Conservation (phyloP, 305 asterid genomes). For the Fraxinus greggii region DNA sequence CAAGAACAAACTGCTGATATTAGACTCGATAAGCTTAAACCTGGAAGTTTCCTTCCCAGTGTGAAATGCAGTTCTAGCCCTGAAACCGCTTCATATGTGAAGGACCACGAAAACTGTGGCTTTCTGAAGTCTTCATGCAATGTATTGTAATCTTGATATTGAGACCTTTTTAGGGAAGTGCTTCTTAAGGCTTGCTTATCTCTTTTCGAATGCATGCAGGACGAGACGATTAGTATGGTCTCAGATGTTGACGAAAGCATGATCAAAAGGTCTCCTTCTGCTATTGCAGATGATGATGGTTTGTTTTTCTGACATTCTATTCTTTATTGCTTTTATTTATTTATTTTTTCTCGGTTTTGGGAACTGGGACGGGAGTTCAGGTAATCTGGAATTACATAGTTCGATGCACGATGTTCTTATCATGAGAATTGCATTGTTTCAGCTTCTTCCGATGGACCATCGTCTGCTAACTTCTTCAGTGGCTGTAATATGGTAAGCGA, state of each 20-base stretch:
- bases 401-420: slow-evolving; percentile 20
- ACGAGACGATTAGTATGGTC: slow-evolving; percentile 37
- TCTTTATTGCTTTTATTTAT: slow-evolving; percentile 14
- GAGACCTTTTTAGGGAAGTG: slow-evolving; percentile 11
- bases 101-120: slow-evolving; percentile 32
- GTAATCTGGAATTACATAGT: slow-evolving; percentile 20
- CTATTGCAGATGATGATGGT: slow-evolving; percentile 44
- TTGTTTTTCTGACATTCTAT: slow-evolving; percentile 23
- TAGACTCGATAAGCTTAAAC: slow-evolving; percentile 27
- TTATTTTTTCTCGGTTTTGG: not conserved
- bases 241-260: slow-evolving; percentile 46
- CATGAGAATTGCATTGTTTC: slow-evolving; percentile 33
- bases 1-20: slow-evolving; percentile 30
- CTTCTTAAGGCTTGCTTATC: slow-evolving; percentile 25
- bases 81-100: slow-evolving; percentile 35
- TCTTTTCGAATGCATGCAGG: slow-evolving; percentile 49
- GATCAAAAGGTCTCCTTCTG: slow-evolving; percentile 44
- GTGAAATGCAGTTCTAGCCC: slow-evolving; percentile 32
- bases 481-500: slow-evolving; percentile 58
- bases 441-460: slow-evolving; percentile 53
- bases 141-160: slow-evolving; percentile 30
- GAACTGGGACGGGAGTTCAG: slow-evolving; percentile 9
- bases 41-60: slow-evolving; percentile 29
- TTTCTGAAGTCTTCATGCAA: slow-evolving; percentile 32
- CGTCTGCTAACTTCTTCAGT: slow-evolving; percentile 39